A percentile compares a stretch with the other conserved stretches of the same genome.
Conservation (phyloP, 2,329 filamentous ascomycete species). For the Colletotrichum phormii region DNA sequence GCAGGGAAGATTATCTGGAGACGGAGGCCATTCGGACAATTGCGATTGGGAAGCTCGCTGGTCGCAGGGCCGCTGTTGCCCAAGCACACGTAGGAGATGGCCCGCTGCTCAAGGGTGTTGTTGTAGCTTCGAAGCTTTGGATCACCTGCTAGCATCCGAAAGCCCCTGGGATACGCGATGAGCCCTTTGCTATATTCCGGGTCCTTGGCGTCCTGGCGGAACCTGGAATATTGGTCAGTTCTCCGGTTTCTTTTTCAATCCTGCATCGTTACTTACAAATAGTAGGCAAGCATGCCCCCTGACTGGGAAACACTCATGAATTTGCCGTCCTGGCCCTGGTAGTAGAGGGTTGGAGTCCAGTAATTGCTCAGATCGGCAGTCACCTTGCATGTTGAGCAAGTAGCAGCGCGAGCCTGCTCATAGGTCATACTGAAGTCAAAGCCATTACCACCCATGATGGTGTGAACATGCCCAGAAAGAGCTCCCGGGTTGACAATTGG, state of each 20-base stretch:
- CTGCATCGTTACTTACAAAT: slow-evolving; percentile 53
- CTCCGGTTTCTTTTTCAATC: not conserved
- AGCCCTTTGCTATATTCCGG: slow-evolving; percentile 58
- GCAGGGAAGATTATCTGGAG: slow-evolving; percentile 68
- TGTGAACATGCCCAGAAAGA: slow-evolving; percentile 69
- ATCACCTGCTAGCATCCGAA: slow-evolving; percentile 75
- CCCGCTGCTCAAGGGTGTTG: slow-evolving; percentile 57
- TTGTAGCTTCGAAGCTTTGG: slow-evolving; percentile 56
- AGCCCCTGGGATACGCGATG: slow-evolving; percentile 69
- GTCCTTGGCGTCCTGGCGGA: slow-evolving; percentile 53
- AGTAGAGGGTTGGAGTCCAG: slow-evolving; percentile 72
- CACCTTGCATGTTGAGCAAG: slow-evolving; percentile 74
- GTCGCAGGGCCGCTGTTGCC: slow-evolving; percentile 57
- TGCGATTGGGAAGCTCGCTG: slow-evolving; percentile 63
- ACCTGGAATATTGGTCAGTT: slow-evolving; percentile 39
- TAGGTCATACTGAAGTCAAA: slow-evolving; percentile 68
- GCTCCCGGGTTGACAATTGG: slow-evolving; percentile 68
- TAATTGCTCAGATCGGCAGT: slow-evolving; percentile 74
- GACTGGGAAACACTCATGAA: slow-evolving; percentile 57
- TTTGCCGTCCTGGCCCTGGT: slow-evolving; percentile 64
- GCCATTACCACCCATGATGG: slow-evolving; percentile 71
- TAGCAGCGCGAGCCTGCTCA: slow-evolving; percentile 60
- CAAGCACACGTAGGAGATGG: slow-evolving; percentile 68
- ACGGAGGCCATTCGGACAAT: slow-evolving; percentile 64
- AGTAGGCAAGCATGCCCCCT: slow-evolving; percentile 62